Conservation (phyloP, 129 eudicot species). For the Helichrysum umbraculigerum region DNA sequence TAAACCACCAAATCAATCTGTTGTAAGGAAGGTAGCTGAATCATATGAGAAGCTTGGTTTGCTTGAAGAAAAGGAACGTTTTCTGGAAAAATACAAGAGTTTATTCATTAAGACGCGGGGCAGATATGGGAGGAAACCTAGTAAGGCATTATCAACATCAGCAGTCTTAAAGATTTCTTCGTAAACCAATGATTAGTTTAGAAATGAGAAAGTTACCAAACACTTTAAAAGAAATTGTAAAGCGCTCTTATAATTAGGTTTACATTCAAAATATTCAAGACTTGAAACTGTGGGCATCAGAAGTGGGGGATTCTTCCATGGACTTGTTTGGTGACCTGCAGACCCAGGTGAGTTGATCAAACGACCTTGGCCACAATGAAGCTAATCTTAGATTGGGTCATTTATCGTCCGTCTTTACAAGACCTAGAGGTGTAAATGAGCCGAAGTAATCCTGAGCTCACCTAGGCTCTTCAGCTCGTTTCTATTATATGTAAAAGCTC, state of each 20-base stretch:
- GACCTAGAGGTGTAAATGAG: too few relatives aligned
- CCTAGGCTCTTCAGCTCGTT: background rate
- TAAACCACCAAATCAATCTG: constrained; percentile 52
- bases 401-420: background rate
- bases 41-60: constrained; percentile 75
- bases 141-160: constrained; percentile 21
- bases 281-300: background rate
- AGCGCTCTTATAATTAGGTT: background rate
- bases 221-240: background rate
- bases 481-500: too few relatives aligned
- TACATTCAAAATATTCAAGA: background rate
- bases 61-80: constrained; percentile 59
- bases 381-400: background rate
- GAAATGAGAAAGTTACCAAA: background rate
- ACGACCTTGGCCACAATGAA: background rate
- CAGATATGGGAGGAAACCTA: constrained; percentile 32
- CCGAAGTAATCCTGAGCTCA: background rate
- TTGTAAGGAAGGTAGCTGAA: constrained; percentile 68
- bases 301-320: background rate
- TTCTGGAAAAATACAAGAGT: constrained; percentile 66
- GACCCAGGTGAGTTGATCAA: background rate
- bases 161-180: background rate
- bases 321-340: background rate
- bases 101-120: constrained; percentile 37
- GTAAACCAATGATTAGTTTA: background rate